Evolutionary conservation across 2,329 filamentous ascomycete species (phyloP), one percentile per base, ranked within the genome.

Genomic region (Aspergillus pseudoterreus): DNA sequence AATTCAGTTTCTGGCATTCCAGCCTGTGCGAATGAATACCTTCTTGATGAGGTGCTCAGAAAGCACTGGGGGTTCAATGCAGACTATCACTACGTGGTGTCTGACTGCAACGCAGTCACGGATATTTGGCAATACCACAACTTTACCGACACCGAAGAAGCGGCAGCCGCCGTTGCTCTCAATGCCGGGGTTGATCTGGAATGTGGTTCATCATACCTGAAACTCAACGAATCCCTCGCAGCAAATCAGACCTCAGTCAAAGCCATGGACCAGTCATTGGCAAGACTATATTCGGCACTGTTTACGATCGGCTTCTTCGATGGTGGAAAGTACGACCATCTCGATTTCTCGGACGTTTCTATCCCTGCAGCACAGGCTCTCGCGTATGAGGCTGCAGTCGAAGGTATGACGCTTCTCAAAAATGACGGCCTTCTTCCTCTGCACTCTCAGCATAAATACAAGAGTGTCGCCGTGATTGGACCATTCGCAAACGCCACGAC

Each of bases 1-100:
- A 83, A 86, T 57, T 72, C 81, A 0, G 71, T 87, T 42, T 84
- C 86, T 50, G 84, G 84, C 0, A 75, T 82, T 1, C 84, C 84
- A 0, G 76, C 82, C 1, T 87, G 85, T 60, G 83, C 82, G 0
- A 78, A 80, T 57, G 70, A 73, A 0, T 87, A 82, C 53, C 74
- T 87, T 0, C 72, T 87, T 48, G 73, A 82, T 53, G 78, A 77
- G 0, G 72, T 87, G 17, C 71, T 87, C 6, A 76, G 85, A 4
- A 78, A 84, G 42, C 79, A 85, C 64, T 87, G 84, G 82, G 76
- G 75, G 41, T 88, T 82, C 79, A 80, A 74, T 0, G 74, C 77
- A 3, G 74, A 80, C 22, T 75, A 82, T 47, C 78, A 85, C 56
- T 86, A 79, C 62, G 75, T 87, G 32, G 82, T 79, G 1, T 79